phyloP scores from a whole-genome alignment of 371 early-diverging fungal genomes.

The Mortierella sp. region DNA sequence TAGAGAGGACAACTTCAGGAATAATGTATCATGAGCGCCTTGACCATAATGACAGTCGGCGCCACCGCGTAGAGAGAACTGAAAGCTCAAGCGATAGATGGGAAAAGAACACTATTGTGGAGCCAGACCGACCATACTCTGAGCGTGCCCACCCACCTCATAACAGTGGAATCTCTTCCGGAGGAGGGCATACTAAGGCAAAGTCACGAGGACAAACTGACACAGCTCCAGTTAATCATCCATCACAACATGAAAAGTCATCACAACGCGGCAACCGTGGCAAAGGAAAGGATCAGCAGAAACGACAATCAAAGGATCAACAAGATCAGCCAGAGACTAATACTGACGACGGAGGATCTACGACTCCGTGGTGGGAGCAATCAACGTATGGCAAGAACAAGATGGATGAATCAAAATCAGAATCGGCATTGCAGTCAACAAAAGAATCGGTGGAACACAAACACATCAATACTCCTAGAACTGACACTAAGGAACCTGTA shows the following conservation, averaged over 20 bases:
- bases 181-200: slow-evolving; percentile 14
- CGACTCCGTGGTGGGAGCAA: slow-evolving; percentile 52
- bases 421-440: background rate
- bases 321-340: slow-evolving; percentile 11
- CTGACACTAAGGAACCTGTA: background rate
- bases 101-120: slow-evolving; percentile 26
- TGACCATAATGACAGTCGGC: slow-evolving; percentile 8
- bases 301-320: slow-evolving; percentile 22
- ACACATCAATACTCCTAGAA: background rate
- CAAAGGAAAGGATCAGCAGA: slow-evolving; percentile 44
- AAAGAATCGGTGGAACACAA: background rate
- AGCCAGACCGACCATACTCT: slow-evolving; percentile 44
- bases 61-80: background rate
- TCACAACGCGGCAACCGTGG: slow-evolving; percentile 26
- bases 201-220: slow-evolving; percentile 19
- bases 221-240: background rate
- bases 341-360: slow-evolving; percentile 8
- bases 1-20: slow-evolving; percentile 7
- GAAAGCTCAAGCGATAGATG: slow-evolving; percentile 27
- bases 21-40: slow-evolving; percentile 42
- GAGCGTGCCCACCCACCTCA: slow-evolving; percentile 8
- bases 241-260: slow-evolving; percentile 16
- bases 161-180: background rate
- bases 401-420: slow-evolving; percentile 12
- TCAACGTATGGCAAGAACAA: slow-evolving; percentile 44